Evolutionary conservation across 179 eudicot genomes (phyloP).

Genomic region (Beta lomatogona): DNA sequence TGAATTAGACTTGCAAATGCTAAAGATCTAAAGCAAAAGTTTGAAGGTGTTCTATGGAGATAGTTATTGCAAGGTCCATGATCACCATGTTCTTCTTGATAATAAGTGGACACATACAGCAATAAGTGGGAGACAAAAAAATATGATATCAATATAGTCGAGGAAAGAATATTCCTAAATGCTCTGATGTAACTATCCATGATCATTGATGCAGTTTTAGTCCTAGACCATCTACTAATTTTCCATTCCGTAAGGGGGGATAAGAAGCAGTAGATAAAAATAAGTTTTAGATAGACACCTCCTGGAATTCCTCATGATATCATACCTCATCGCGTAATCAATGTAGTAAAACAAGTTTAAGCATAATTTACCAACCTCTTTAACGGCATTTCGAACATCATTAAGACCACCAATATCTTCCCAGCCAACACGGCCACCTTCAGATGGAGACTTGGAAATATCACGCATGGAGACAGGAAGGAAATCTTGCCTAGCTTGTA

Average conservation of each 20-base stretch:
- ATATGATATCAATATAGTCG: neutral
- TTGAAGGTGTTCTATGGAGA: neutral
- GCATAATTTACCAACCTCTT: slow-evolving; percentile 54
- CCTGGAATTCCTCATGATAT: slow-evolving; percentile 1
- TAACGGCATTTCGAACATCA: slow-evolving; percentile 73
- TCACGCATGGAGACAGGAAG: slow-evolving; percentile 97
- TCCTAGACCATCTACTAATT: neutral
- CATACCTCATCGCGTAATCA: neutral
- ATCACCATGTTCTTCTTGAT: neutral
- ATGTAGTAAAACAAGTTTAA: neutral
- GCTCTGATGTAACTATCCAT: neutral
- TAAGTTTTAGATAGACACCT: neutral
- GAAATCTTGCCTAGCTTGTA: slow-evolving; percentile 80
- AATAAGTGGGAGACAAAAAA: neutral
- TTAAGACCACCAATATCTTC: slow-evolving; percentile 95
- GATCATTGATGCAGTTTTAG: neutral
- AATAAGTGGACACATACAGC: neutral
- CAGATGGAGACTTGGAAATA: slow-evolving; percentile 71
- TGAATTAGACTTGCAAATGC: neutral
- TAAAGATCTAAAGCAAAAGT: neutral
- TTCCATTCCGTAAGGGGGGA: neutral
- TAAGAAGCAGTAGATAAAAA: neutral
- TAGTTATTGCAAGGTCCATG: neutral
- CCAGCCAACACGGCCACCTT: slow-evolving; percentile 83
- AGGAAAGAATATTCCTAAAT: neutral